Evolutionary conservation across 2,329 filamentous ascomycete genomes (phyloP), one percentile per base, ranked within the genome.

Genomic region (Arthrobotrys conoides): DNA sequence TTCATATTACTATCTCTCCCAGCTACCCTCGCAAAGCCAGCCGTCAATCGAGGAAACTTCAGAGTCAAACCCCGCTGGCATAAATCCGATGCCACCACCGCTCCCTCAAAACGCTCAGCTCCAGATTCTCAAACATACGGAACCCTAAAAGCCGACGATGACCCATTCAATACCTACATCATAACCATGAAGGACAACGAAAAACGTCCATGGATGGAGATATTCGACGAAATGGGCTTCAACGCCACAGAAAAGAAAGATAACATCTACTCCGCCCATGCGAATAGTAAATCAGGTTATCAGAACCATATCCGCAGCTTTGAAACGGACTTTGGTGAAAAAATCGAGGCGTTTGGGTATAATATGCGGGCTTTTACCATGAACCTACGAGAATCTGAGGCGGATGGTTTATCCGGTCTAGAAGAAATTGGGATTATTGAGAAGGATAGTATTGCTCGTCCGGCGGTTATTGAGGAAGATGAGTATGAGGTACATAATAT

Each of bases 231-330:
- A 44, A 81, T 82, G 80, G 76, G 68, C 6, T 51, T 80, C 10
- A 73, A 71, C 10, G 61, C 33, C 24, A 82, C 82, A 2, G 70
- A 84, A 14, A 84, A 87, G 6, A 86, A 87, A 79, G 65, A 76
- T 2, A 65, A 55, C 2, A 14, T 3, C 3, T 51, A 51, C 22
- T n/a, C 14, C 18, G 30, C 27, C 41, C 46, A 46, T 27, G 12
- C 53, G n/a, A 38, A 49, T 24, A 46, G 9, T 12, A n/a, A 22
- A 53, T 48, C 30, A n/a, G 27, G 18, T 4, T 18, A 24, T 14
- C 6, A 6, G 16, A 51, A 83, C 85, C 80, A 83, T 14, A 55
- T 55, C 83, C 38, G 41, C 3, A 41, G 18, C 5, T 76, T 76
- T 38, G 55, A 49, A 36, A 77, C 79, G 0, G 71, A 57, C 3